Conservation (phyloP, 345 rosid genomes). For the Eucalyptus pauciflora region DNA sequence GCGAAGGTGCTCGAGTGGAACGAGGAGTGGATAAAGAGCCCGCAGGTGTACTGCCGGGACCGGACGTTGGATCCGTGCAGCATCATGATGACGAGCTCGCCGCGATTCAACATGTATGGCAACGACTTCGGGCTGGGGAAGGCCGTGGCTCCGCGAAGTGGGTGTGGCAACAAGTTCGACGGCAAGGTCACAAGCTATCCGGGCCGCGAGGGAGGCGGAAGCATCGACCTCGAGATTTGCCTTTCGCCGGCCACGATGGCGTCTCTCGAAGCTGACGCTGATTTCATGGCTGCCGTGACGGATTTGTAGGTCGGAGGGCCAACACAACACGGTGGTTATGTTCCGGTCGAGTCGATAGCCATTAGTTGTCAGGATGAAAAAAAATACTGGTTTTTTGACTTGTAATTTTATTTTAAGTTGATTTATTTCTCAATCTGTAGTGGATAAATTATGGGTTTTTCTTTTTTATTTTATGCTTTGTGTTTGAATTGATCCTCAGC, state of each 20-base stretch:
- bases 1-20: constrained; percentile 17
- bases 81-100: constrained; percentile 78
- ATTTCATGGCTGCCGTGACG: not conserved
- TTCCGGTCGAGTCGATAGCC: not conserved
- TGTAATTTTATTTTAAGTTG: not conserved
- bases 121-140: constrained; percentile 77
- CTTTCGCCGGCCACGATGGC: constrained; percentile 46
- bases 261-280: not conserved
- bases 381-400: not conserved
- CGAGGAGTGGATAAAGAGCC: constrained; percentile 39
- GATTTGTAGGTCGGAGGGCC: not conserved
- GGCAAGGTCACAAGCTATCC: constrained; percentile 61
- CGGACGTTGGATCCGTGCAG: constrained; percentile 34
- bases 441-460: not conserved
- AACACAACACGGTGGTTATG: not conserved
- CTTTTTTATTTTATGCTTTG: not conserved
- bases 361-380: not conserved
- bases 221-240: constrained; percentile 59
- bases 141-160: constrained; percentile 61
- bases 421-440: not conserved
- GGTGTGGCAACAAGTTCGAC: constrained; percentile 59
- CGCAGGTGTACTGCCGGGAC: constrained; percentile 21
- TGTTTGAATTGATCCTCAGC: not conserved
- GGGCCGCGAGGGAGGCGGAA: constrained; percentile 62
- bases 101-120: constrained; percentile 72